Evolutionary conservation across 2,329 filamentous ascomycete species (phyloP), one percentile per base, ranked within the genome.

Genomic region (Leptographium galeiforme): DNA sequence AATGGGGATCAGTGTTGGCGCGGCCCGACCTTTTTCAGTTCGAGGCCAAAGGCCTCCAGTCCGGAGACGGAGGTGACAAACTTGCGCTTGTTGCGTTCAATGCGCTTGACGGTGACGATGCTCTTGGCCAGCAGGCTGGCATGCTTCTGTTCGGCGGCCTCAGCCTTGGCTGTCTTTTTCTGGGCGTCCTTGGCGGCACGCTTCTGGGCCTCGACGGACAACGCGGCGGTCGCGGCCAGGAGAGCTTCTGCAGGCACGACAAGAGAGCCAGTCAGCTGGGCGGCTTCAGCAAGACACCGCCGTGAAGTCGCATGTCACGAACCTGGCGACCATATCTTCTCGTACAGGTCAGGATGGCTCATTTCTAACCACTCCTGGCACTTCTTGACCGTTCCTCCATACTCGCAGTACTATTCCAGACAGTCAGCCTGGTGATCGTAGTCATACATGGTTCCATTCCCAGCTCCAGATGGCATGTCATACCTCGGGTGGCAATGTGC

Each of bases 1-100:
- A 18, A 43, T 7, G 19, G 16, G 1, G 7, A 39, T n/a, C 11
- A 18, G 46, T 18, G 14, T 19, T 33, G n/a, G 32, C 58, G 48
- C 14, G 10, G 14, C 36, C 10, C 19, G 8, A 73, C 78, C 73
- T 96, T 97, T 71, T 98, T 98, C 63, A 96, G 77, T 54, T 97
- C 91, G 44, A 97, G 69, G 0, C 89, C 89, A 64, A 96, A 95
- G 0, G 85, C 82, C 68, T 98, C 93, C 19, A 98, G 75, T 0
- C 93, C 93, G 8, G 81, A 81, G n/a, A 98, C 83, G 16, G 90
- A 85, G 0, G 93, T 98, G 53, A 98, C 90, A 66, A 84, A 94
- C 73, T 98, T 98, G 64, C 93, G 82, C 78, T 98, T 98, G 71
- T 95, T 97, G 58, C 93, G 83, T 76, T 97, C 93, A 62, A 98